These are phyloP conservation scores for Starmerella asiatica DNA, from an alignment of 805 yeast species.

Conservation along the genomic window DNA sequence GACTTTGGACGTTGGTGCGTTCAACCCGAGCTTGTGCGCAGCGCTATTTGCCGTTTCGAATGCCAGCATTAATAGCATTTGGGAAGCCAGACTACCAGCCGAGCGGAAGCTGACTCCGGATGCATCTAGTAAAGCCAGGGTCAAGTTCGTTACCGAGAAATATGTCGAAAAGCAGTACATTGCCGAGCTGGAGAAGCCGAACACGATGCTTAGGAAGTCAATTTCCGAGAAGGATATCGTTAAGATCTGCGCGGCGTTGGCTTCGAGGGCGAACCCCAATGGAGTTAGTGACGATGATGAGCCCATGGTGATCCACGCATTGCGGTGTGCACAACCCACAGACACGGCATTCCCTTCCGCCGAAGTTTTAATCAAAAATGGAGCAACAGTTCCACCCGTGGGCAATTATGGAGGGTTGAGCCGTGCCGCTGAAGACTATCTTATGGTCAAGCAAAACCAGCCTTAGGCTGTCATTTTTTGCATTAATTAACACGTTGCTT, in stretches of 20 bases:
- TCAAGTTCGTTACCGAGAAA: slow-evolving; percentile 50
- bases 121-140: slow-evolving; percentile 36
- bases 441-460: slow-evolving; percentile 6
- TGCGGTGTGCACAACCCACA: slow-evolving; percentile 22
- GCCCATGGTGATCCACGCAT: slow-evolving; percentile 26
- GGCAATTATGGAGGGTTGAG: slow-evolving; percentile 13
- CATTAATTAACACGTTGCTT: too few relatives aligned
- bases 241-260: slow-evolving; percentile 26
- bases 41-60: slow-evolving; percentile 49
- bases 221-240: slow-evolving; percentile 25
- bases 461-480: not conserved
- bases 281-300: slow-evolving; percentile 23
- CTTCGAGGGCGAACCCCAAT: slow-evolving; percentile 30
- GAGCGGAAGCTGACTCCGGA: slow-evolving; percentile 26
- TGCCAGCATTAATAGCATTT: slow-evolving; percentile 40
- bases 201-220: slow-evolving; percentile 26
- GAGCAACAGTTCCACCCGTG: slow-evolving; percentile 24
- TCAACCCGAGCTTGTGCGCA: slow-evolving; percentile 45
- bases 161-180: slow-evolving; percentile 44
- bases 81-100: slow-evolving; percentile 36
- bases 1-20: slow-evolving; percentile 48
- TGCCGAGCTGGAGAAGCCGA: slow-evolving; percentile 25
- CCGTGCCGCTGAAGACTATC: slow-evolving; percentile 7
- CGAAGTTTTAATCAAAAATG: slow-evolving; percentile 29
- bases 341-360: slow-evolving; percentile 27